Base-by-base conservation (phyloP, 345 rosid genomes). In the Pseudoturritis turrita region DNA sequence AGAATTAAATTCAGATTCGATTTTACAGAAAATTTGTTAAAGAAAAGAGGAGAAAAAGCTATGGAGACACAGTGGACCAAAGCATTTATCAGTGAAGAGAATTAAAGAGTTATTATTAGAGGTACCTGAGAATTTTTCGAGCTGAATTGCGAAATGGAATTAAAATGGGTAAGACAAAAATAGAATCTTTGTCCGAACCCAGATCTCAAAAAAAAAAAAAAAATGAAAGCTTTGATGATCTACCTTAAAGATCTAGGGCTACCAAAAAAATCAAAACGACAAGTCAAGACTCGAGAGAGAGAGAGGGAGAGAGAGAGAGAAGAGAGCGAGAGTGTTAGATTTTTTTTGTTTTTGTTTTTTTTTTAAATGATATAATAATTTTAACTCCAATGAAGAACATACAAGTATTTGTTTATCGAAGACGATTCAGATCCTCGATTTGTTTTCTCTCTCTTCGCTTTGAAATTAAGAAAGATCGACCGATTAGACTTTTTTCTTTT, bases 381-480 rank as follows among this genome's bases (percentile, higher is more conserved):
- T 2, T 33, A 33, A 33, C 9, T 33, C 46, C 19, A 69, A n/a
- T 60, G 45, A 57, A 46, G 53, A 65, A 73, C 51, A 65, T 35
- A 56, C 65, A 65, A 45, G 43, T 64, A 8, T 31, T 43, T 72
- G 46, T 72, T 51, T 39, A 62, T 18, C 1, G 61, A 60, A 71
- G 37, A 73, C 69, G 74, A 61, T 55, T 69, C 71, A 63, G 70
- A 56, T 62, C 72, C 61, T 47, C 54, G 80, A 76, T 76, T 64
- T 41, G 76, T 64, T 76, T 76, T 76, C 80, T 76, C 80, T 76
- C 68, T 63, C 80, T 76, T 76, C 9, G 45, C 58, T 63, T 73
- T 17, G 6, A 44, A 54, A 44, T 54, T 15, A 68, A 59, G 61
- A 40, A 74, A 51, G 7, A 5, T 12, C 7, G 17, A 26, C 26